A percentile compares a stretch with the other conserved stretches of the same genome.
Evolutionary conservation across 148 eudicot genomes (phyloP).

Genomic region (Rhododendron ferrugineum): DNA sequence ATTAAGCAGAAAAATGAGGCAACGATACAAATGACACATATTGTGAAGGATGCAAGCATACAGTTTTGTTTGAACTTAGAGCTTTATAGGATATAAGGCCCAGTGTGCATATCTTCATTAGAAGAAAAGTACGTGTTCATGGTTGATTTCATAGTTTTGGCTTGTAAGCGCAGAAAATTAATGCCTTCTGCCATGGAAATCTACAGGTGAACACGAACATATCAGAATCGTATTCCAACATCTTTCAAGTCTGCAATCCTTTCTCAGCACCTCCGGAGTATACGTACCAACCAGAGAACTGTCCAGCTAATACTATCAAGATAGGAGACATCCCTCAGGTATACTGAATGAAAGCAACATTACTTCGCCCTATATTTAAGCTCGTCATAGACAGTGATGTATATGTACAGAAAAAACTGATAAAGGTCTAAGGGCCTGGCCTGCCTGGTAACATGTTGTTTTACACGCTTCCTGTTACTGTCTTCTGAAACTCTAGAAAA

Average conservation of each 20-base stretch:
- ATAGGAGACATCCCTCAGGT: slow-evolving; percentile 70
- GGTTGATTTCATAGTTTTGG: background rate
- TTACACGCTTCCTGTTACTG: background rate
- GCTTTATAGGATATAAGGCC: background rate
- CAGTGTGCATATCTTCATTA: background rate
- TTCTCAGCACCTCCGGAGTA: slow-evolving; percentile 71
- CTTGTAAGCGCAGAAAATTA: background rate
- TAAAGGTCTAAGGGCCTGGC: background rate
- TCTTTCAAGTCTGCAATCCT: slow-evolving; percentile 67
- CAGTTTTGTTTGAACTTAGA: background rate
- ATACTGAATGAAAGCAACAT: background rate
- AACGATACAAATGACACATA: background rate
- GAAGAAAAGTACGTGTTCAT: background rate
- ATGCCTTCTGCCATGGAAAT: background rate
- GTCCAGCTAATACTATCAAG: slow-evolving; percentile 41
- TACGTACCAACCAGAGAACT: slow-evolving; percentile 46
- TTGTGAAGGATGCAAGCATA: background rate
- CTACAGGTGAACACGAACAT: slow-evolving; percentile 59
- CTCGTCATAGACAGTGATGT: background rate
- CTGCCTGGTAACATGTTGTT: background rate
- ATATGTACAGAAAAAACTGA: too few relatives aligned
- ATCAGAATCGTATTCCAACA: slow-evolving; percentile 30
- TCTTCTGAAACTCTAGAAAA: background rate
- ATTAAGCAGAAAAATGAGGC: background rate
- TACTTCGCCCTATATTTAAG: background rate